Evolutionary conservation across 2,329 filamentous ascomycete genomes (phyloP).

Genomic region (Chaetomiaceae sp.): DNA sequence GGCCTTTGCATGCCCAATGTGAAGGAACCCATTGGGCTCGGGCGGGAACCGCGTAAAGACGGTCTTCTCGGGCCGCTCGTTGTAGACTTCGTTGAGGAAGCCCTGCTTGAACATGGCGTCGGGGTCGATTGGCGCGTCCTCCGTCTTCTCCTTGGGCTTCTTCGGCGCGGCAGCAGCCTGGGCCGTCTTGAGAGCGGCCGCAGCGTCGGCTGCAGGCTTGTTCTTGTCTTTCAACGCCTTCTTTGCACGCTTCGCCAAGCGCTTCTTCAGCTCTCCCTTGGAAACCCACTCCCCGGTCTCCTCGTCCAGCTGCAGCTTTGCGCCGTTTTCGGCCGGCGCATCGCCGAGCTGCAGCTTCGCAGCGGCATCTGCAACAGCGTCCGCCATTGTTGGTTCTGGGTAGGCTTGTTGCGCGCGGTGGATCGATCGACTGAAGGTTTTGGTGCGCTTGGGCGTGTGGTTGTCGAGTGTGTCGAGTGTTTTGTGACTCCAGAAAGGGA

Average conservation of each 20-base stretch:
- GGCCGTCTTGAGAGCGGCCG: slow-evolving; percentile 32
- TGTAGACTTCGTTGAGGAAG: slow-evolving; percentile 68
- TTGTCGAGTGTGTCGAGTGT: too few species aligned
- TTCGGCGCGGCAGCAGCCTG: slow-evolving; percentile 27
- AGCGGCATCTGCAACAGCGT: slow-evolving; percentile 42
- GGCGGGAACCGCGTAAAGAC: slow-evolving; percentile 73
- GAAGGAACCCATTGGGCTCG: slow-evolving; percentile 88
- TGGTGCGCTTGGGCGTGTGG: too few species aligned
- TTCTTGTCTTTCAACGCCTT: slow-evolving; percentile 50
- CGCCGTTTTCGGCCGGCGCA: slow-evolving; percentile 21
- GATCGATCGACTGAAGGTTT: not conserved
- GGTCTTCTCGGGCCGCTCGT: slow-evolving; percentile 56
- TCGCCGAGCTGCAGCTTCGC: slow-evolving; percentile 48
- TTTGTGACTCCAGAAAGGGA: too few species aligned
- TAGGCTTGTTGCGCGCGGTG: not conserved
- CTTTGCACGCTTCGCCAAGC: slow-evolving; percentile 53
- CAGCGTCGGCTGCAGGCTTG: slow-evolving; percentile 34
- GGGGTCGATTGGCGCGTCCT: slow-evolving; percentile 41
- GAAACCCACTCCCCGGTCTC: slow-evolving; percentile 63
- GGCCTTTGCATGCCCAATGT: slow-evolving; percentile 92
- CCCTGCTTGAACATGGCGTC: slow-evolving; percentile 76
- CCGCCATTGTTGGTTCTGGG: slow-evolving; percentile 37
- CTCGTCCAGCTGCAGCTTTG: slow-evolving; percentile 45
- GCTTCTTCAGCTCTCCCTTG: slow-evolving; percentile 59
- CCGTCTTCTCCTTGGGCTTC: slow-evolving; percentile 24